Evolutionary conservation across 163 green algal genomes (phyloP), one percentile per base, ranked within the genome.

Genomic region (Smithsoniella earleae): DNA sequence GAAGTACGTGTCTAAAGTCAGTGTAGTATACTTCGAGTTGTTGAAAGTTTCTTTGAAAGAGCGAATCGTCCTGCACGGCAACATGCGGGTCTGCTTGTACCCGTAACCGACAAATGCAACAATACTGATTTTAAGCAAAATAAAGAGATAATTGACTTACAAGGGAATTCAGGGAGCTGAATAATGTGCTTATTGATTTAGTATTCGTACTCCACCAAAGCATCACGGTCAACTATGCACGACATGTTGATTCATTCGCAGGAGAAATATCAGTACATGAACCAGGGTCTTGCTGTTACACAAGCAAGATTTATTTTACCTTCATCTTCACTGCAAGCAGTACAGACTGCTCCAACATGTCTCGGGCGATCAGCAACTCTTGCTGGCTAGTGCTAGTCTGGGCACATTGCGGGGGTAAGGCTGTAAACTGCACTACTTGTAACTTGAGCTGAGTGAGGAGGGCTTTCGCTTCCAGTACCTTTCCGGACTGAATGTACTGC

Each of bases 21-120:
- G 80, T 84, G 80, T 97, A 97, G 75, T 93, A 97, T 3, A 86
- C 85, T 28, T 86, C 83, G 36, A 98, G 82, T 80, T 97, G 91
- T 27, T 83, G 66, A 62, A 91, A 97, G 69, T 90, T 88, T 33
- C 91, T 82, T 82, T 98, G 91, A 78, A 97, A 95, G 2, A 82
- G 86, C 20, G 58, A 81, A 66, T 97, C 86, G 74, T 96, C 89
- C 54, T 90, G 75, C 63, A 82, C 13, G n/a, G n/a, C n/a, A n/a
- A n/a, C n/a, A n/a, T n/a, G n/a, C n/a, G n/a, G n/a, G n/a, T n/a
- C n/a, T n/a, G n/a, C n/a, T n/a, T n/a, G n/a, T n/a, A n/a, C n/a
- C n/a, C n/a, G n/a, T n/a, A n/a, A n/a, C n/a, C n/a, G n/a, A n/a
- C n/a, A n/a, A n/a, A n/a, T n/a, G n/a, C n/a, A n/a, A n/a, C n/a